Evolutionary conservation across 495 filamentous ascomycete species (phyloP).

Genomic region (Daldinia decipiens): DNA sequence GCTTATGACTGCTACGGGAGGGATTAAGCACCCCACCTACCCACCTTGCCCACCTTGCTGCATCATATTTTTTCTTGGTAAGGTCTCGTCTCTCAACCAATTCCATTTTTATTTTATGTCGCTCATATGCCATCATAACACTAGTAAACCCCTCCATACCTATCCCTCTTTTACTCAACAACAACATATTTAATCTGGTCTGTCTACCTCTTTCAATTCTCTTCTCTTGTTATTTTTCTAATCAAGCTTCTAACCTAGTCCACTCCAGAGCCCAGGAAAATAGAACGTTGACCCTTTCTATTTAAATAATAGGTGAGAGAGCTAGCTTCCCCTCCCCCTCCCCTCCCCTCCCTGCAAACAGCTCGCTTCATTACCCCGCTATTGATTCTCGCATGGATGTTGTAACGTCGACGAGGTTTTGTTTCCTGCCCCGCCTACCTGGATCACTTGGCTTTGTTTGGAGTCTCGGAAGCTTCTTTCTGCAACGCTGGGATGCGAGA

Average conservation of each 20-base stretch:
- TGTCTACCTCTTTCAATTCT: slow-evolving; percentile 15
- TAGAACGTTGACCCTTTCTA: not conserved
- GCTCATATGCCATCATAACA: slow-evolving; percentile 49
- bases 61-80: slow-evolving; percentile 42
- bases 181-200: slow-evolving; percentile 39
- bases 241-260: slow-evolving; percentile 33
- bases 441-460: slow-evolving; percentile 38
- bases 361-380: slow-evolving; percentile 40
- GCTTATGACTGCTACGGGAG: not conserved
- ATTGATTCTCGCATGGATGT: slow-evolving; percentile 29
- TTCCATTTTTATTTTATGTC: slow-evolving; percentile 47
- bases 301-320: slow-evolving; percentile 32
- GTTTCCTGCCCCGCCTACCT: slow-evolving; percentile 35
- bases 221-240: slow-evolving; percentile 26
- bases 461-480: slow-evolving; percentile 16
- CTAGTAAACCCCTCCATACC: slow-evolving; percentile 39
- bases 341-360: slow-evolving; percentile 29
- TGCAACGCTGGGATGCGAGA: slow-evolving; percentile 14
- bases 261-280: slow-evolving; percentile 1
- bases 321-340: slow-evolving; percentile 11
- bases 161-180: slow-evolving; percentile 38
- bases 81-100: slow-evolving; percentile 34
- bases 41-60: slow-evolving; percentile 16
- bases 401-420: slow-evolving; percentile 30
- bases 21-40: slow-evolving; percentile 40